A percentile compares a stretch with the other conserved stretches of the same genome.
Conservation (phyloP, 331 rosid species). For the Rosa hybrid region DNA sequence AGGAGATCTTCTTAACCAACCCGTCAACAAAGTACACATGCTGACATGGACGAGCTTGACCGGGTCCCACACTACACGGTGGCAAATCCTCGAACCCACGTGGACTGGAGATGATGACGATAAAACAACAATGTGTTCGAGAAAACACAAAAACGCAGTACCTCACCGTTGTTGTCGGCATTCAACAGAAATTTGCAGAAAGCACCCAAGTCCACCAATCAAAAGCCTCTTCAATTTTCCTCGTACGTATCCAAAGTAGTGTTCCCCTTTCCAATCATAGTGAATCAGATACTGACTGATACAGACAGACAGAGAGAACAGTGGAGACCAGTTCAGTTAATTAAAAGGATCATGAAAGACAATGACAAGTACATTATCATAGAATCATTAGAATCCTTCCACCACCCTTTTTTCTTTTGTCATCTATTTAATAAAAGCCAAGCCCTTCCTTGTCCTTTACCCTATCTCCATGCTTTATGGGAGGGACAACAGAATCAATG, state of each 20-base stretch:
- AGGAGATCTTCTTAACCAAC: not conserved
- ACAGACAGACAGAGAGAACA: conserved; percentile 21
- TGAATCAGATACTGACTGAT: conserved; percentile 34
- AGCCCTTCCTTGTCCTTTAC: conserved; percentile 36
- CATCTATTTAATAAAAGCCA: conserved; percentile 21
- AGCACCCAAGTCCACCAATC: conserved; percentile 18
- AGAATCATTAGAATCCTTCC: conserved; percentile 11
- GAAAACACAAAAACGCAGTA: not conserved
- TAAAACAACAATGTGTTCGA: not conserved
- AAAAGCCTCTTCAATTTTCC: conserved; percentile 12
- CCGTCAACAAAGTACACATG: not conserved
- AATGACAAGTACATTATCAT: conserved; percentile 10
- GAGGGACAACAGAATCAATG: conserved; percentile 28
- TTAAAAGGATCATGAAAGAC: conserved; percentile 8
- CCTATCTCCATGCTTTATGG: conserved; percentile 18
- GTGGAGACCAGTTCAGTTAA: conserved; percentile 26
- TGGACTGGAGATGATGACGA: not conserved
- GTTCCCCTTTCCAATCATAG: conserved; percentile 22
- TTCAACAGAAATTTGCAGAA: not conserved
- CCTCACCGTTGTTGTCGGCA: conserved; percentile 24
- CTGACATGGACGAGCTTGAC: not conserved
- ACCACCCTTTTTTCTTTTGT: conserved; percentile 9
- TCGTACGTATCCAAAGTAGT: not conserved
- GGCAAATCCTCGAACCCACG: conserved; percentile 1
- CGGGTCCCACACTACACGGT: conserved; percentile 23